Conservation (phyloP, 805 yeast genomes). For the Metschnikowia cerradonensis region DNA sequence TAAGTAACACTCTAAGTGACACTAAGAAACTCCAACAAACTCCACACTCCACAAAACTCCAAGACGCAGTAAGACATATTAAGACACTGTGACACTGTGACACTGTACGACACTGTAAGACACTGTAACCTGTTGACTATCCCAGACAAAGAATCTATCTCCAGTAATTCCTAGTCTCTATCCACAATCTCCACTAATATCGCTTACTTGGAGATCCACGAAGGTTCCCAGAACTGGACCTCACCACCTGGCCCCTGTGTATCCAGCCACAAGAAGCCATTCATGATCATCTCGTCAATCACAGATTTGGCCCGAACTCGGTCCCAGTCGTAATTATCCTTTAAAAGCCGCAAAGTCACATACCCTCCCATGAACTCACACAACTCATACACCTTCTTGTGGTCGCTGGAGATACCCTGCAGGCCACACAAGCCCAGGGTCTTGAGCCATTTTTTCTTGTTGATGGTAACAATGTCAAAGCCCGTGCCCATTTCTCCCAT, state of each 20-base stretch:
- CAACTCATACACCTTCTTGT: conserved; percentile 64
- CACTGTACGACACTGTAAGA: too few species aligned
- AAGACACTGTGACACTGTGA: too few species aligned
- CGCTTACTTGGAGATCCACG: conserved; percentile 48
- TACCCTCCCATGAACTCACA: conserved; percentile 73
- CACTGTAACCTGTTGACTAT: too few species aligned
- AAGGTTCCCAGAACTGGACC: conserved; percentile 64
- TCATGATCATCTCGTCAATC: conserved; percentile 73
- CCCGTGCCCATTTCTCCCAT: conserved; percentile 66
- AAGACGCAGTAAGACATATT: too few species aligned
- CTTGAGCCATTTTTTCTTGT: conserved; percentile 50
- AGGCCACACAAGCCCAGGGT: conserved; percentile 26
- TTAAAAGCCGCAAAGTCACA: conserved; percentile 57
- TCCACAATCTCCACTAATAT: background rate
- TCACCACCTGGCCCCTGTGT: conserved; percentile 34
- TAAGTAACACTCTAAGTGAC: too few species aligned
- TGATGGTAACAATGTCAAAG: conserved; percentile 51
- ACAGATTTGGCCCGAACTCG: conserved; percentile 54
- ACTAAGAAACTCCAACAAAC: too few species aligned
- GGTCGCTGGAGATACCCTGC: conserved; percentile 48
- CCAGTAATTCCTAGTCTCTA: background rate
- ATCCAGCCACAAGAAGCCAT: conserved; percentile 87
- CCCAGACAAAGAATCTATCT: too few species aligned
- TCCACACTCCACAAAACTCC: too few species aligned
- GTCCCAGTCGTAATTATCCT: conserved; percentile 79